Base-by-base conservation (phyloP, 441 rosid genomes). In the Erysimum pusillum region DNA sequence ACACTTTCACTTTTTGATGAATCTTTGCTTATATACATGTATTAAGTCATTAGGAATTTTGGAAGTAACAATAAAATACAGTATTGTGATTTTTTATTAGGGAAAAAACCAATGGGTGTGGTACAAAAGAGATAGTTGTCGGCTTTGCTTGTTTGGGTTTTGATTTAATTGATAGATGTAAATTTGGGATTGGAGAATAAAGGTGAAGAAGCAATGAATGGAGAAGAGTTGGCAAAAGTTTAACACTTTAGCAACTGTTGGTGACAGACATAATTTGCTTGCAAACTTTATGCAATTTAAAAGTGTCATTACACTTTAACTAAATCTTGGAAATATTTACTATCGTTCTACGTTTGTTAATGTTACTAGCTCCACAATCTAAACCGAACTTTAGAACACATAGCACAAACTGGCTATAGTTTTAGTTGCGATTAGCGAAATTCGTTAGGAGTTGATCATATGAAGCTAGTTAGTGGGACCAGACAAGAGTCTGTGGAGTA, bases 101-200 rank as follows among this genome's bases (percentile, higher is more conserved):
- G 71, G 70, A 7, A 38, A 52, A 62, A 62, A 74, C 61, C 49
- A 54, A 63, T 28, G 75, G 67, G 15, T 53, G 48, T 62, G 71
- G 56, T 68, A 68, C 82, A 79, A 79, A 62, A 79, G 67, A 79
- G 82, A 79, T 34, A 46, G n/a, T 79, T 79, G 82, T 79, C 82
- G 79, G 82, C 75, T 73, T 68, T 74, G 71, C 41, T 74, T 79
- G 77, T 73, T 66, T 73, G n/a, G 70, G 59, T 56, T 53, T 36
- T 63, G 28, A 46, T 67, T 15, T 67, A 45, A 56, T 67, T 46
- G 70, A 46, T 62, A 28, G 56, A 61, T 68, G 42, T 56, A 14
- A 3, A 68, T 5, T 11, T 53, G 28, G 22, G 7, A 54, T 44
- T 62, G 56, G 79, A 62, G 78, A 79, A 74, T 73, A 67, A 78